These are phyloP conservation scores for Pterothamnion heteromorphum DNA, from an alignment of 31 red algal species.

Conservation along the genomic window DNA sequence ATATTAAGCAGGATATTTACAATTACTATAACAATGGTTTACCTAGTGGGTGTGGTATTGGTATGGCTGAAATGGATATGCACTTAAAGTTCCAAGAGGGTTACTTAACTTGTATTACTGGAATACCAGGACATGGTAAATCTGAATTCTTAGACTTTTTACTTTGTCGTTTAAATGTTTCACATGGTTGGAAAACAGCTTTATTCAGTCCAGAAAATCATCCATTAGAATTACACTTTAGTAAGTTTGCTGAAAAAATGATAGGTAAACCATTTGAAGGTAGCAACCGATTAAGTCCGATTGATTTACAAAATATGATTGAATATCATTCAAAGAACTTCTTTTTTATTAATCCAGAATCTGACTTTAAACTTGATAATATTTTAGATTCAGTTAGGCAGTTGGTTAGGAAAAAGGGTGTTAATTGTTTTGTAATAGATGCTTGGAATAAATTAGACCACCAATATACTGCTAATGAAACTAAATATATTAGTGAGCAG, in stretches of 20 bases:
- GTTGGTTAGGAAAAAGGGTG: not conserved
- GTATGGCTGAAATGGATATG: not conserved
- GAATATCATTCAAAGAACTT: not conserved
- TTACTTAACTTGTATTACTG: not conserved
- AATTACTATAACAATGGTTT: not conserved
- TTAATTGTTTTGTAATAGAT: not conserved
- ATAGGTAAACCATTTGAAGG: not conserved
- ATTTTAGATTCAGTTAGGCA: not conserved
- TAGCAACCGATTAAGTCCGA: not conserved
- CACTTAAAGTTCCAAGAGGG: not conserved
- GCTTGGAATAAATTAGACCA: not conserved
- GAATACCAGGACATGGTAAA: not conserved
- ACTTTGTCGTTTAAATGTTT: not conserved
- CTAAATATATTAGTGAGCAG: not conserved
- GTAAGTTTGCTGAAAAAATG: not conserved
- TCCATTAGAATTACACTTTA: not conserved
- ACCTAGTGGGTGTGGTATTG: not conserved
- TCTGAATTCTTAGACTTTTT: not conserved
- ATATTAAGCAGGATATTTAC: not conserved
- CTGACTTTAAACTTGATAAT: not conserved
- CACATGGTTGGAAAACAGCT: not conserved
- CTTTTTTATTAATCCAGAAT: not conserved
- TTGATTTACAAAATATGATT: not conserved
- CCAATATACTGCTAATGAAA: not conserved
- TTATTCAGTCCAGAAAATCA: not conserved